These are phyloP conservation scores for Ogataea siamensis DNA, from an alignment of 805 yeast genomes.

Conservation along the genomic window DNA sequence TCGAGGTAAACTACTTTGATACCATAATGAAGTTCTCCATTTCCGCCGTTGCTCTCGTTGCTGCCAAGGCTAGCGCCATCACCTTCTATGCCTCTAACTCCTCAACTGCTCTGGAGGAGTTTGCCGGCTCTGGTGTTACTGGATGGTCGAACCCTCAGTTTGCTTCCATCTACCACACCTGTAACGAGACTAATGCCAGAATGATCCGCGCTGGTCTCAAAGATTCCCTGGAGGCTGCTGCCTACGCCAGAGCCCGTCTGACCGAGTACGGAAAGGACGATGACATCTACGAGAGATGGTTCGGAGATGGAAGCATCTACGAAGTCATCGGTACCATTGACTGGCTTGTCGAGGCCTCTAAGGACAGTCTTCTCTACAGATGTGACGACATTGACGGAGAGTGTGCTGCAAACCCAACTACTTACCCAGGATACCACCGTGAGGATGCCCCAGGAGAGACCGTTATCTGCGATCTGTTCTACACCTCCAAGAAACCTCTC, in stretches of 20 bases:
- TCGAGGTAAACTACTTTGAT: conserved; percentile 2
- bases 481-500: conserved; percentile 32
- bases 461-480: conserved; percentile 41
- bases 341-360: conserved; percentile 34
- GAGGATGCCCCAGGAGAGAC: conserved; percentile 38
- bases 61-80: conserved; percentile 4
- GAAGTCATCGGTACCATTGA: conserved; percentile 38
- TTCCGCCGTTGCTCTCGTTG: conserved; percentile 4
- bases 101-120: conserved; percentile 3
- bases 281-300: conserved; percentile 35
- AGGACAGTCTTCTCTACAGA: conserved; percentile 35
- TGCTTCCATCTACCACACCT: conserved; percentile 12
- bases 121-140: conserved; percentile 2
- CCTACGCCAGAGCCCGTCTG: conserved; percentile 37
- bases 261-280: conserved; percentile 35
- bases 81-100: conserved; percentile 3
- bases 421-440: conserved; percentile 42
- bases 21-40: conserved; percentile 3
- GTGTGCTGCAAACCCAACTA: conserved; percentile 31
- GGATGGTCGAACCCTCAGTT: conserved; percentile 17
- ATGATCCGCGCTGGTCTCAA: conserved; percentile 29
- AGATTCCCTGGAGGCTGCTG: conserved; percentile 34
- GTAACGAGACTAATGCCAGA: conserved; percentile 21
- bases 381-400: conserved; percentile 41
- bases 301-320: conserved; percentile 37